Conservation (phyloP, 75 land plant genomes). For the Cryptomeria japonica region DNA sequence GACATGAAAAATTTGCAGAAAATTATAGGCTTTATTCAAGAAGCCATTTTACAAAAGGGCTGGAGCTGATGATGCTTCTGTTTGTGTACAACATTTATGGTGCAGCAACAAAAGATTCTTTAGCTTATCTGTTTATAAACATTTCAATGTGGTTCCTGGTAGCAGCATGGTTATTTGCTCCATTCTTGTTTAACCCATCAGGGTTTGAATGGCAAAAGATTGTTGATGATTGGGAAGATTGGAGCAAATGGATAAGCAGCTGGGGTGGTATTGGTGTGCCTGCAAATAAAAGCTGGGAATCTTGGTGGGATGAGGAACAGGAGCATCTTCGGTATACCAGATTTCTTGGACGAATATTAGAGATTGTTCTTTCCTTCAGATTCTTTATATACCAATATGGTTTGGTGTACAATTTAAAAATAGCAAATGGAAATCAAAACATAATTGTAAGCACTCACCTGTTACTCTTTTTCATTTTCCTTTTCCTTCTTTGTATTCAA, state of each 20-base stretch:
- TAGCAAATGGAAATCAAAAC: conserved; percentile 40
- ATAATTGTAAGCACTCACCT: conserved; percentile 43
- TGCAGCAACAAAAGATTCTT: conserved; percentile 8
- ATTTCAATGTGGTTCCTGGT: conserved; percentile 94
- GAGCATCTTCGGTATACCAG: conserved; percentile 81
- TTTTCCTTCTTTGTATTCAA: neutral
- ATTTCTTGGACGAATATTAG: conserved; percentile 54
- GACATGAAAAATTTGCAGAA: conserved; percentile 94
- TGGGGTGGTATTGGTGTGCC: conserved; percentile 89
- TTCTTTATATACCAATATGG: conserved; percentile 94
- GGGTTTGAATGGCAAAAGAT: conserved; percentile 99
- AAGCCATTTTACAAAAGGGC: conserved; percentile 87
- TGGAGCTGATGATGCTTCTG: conserved; percentile 89
- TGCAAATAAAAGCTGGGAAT: conserved; percentile 91
- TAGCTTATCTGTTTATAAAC: conserved; percentile 53
- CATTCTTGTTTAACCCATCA: conserved; percentile 92
- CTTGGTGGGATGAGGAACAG: conserved; percentile 99
- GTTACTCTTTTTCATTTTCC: neutral
- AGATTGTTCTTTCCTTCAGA: conserved; percentile 68
- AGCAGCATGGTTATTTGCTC: conserved; percentile 81
- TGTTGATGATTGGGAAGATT: conserved; percentile 96
- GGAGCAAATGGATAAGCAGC: conserved; percentile 85
- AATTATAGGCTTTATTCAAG: conserved; percentile 93
- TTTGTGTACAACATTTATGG: conserved; percentile 69
- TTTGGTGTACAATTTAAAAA: conserved; percentile 80